Evolutionary conservation across 495 filamentous ascomycete species (phyloP), one percentile per base, ranked within the genome.

Genomic region (Podospora fimiseda): DNA sequence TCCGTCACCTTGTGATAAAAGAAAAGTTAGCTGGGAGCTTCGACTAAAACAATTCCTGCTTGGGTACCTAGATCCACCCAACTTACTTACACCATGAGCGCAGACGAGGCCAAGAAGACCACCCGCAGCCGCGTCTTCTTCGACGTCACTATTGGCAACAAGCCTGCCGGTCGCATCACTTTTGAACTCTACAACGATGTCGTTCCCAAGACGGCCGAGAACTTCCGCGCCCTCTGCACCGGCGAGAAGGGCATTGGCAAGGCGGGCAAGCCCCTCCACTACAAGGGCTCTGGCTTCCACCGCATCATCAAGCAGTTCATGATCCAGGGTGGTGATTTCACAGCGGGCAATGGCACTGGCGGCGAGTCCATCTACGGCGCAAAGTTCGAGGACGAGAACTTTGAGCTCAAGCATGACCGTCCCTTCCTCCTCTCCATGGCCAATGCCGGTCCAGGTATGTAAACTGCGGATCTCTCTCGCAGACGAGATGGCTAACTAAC

Each of bases 311-410:
- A 95, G 70, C 71, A 85, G 55, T 99, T 99, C 79, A 99, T 99
- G 93, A 88, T 96, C 69, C 93, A 99, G 74, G 93, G 93, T 62
- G 93, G 93, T 72, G 93, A 99, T 74, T 99, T 97, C 78, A 99
- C 93, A 54, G 84, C 81, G 55, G 83, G 84, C 68, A 92, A 99
- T 68, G 89, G 93, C 50, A 97, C 94, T 20, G 93, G 93, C 50
- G 93, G 93, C 62, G 93, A 97, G 75, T 92, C 87, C 21, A 97
- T 99, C 69, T 99, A 99, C 66, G 93, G 93, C 64, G 87, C 88
- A 60, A 97, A 96, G 73, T 99, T 99, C 64, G 88, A 87, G 62
- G 93, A 99, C 63, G 93, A 99, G 78, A 96, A 95, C 69, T 97
- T 98, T 63, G 77, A 87, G 21, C 74, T 88, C 59, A 94, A 93